These are phyloP conservation scores for Scutellaria baicalensis DNA, from an alignment of 257 asterid genomes.

Conservation along the genomic window DNA sequence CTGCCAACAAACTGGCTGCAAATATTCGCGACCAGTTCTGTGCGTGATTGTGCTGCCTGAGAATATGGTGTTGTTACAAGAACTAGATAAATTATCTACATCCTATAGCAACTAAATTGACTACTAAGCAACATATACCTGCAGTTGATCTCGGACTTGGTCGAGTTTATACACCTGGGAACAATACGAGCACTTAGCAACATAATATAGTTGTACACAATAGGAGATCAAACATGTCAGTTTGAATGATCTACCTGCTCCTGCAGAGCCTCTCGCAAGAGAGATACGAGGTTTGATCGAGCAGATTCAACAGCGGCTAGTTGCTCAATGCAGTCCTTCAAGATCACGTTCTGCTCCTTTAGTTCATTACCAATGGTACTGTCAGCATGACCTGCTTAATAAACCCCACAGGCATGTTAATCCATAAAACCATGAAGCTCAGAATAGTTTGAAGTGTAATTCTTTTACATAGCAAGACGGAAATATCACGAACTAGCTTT, in stretches of 20 bases:
- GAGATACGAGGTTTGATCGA: constrained; percentile 61
- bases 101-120: background rate
- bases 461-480: background rate
- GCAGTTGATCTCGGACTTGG: constrained; percentile 69
- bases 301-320: constrained; percentile 58
- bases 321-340: constrained; percentile 72
- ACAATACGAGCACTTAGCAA: background rate
- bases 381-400: constrained; percentile 17
- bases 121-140: constrained; percentile 37
- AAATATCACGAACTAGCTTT: background rate
- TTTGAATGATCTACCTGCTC: constrained; percentile 61
- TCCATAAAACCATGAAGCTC: background rate
- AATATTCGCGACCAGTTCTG: constrained; percentile 45
- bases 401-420: constrained; percentile 14
- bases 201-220: background rate
- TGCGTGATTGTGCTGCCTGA: constrained; percentile 69
- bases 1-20: constrained; percentile 31
- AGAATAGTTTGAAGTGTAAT: background rate
- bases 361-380: constrained; percentile 49
- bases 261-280: constrained; percentile 67
- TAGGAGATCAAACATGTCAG: background rate
- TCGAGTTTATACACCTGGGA: constrained; percentile 73
- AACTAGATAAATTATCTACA: background rate
- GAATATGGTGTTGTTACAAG: background rate
- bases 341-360: constrained; percentile 57